These are phyloP conservation scores for Penicillium simplicissimum DNA, from an alignment of 495 filamentous ascomycete genomes.

Conservation along the genomic window DNA sequence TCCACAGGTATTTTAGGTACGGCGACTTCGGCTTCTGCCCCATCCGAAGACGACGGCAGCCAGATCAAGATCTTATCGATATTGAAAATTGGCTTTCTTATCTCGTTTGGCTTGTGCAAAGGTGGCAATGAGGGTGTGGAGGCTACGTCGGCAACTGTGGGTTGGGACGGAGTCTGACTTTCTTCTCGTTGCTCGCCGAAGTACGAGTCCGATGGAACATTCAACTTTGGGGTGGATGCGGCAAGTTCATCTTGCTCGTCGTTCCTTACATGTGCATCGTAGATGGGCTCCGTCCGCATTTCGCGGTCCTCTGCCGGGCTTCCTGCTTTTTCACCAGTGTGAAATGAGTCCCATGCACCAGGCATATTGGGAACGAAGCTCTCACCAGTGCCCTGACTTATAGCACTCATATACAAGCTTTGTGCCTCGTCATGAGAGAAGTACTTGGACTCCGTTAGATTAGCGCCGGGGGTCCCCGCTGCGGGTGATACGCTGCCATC, in stretches of 20 bases:
- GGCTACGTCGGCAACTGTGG: constrained; percentile 20
- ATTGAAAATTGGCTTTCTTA: constrained; percentile 36
- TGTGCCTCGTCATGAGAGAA: constrained; percentile 92
- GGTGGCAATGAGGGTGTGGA: constrained; percentile 22
- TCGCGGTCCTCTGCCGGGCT: not conserved
- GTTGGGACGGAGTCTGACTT: constrained; percentile 11
- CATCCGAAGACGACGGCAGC: constrained; percentile 30
- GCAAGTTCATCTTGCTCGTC: constrained; percentile 18
- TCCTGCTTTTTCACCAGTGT: constrained; percentile 9
- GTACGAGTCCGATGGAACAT: constrained; percentile 21
- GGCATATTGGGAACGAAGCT: constrained; percentile 55
- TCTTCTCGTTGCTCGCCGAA: constrained; percentile 18
- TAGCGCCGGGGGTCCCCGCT: constrained; percentile 37
- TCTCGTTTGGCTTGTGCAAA: constrained; percentile 28
- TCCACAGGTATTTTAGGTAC: constrained; percentile 10
- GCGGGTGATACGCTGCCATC: constrained; percentile 26
- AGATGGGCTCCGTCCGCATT: not conserved
- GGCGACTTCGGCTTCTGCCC: constrained; percentile 10
- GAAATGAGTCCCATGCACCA: constrained; percentile 58
- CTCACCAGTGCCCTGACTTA: constrained; percentile 46
- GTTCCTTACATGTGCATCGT: not conserved
- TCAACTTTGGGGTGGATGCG: constrained; percentile 34
- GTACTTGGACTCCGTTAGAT: constrained; percentile 70
- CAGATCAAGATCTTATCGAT: constrained; percentile 40
- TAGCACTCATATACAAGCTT: constrained; percentile 91